Base-by-base conservation (phyloP, 164 flowering plant species). In the Euptelea pleiosperma region DNA sequence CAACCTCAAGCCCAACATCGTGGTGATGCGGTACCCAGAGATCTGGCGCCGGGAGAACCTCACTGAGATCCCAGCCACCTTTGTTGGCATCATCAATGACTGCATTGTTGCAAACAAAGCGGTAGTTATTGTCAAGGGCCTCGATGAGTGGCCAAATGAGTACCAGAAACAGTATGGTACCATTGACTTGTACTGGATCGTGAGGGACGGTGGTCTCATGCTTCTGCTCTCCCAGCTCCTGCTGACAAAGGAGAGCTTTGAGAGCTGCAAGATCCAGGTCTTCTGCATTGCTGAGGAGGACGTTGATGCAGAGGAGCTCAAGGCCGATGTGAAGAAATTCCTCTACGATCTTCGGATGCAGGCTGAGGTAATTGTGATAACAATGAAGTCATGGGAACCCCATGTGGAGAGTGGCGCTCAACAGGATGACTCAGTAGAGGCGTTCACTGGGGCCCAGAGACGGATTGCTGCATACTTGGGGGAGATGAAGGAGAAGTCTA, bases 281-380 rank as follows among this genome's bases (percentile, higher is more conserved):
- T 94, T 94, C 58, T 94, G 99, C 78, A 94, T 94, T 16, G 97
- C 99, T 0, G 99, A 94, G 67, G 99, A 94, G 76, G 99, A 91
- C 44, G 59, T 81, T 1, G 96, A 94, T 59, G 99, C 88, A 22
- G 99, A 85, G 64, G 87, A 56, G 44, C 89, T 94, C 39, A 91
- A 89, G 57, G 87, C 91, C 8, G 97, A 91, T 33, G 97, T 94
- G 39, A 88, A 79, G 75, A 91, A 89, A 66, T 94, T 94, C 64
- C 78, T 94, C 1, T 94, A 94, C 40, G 99, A 94, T 73, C 91
- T 94, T n/a, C 76, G 99, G n/a, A 86, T 94, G 96, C 99, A 86
- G 52, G 99, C 99, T 11, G 97, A 94, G 68, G 99, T 94, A 10
- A 85, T 94, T 53, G 99, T 94, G 0, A 61, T 94, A 36, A 76